Evolutionary conservation across 148 eudicot species (phyloP).

Genomic region (Euryodendron excelsum): DNA sequence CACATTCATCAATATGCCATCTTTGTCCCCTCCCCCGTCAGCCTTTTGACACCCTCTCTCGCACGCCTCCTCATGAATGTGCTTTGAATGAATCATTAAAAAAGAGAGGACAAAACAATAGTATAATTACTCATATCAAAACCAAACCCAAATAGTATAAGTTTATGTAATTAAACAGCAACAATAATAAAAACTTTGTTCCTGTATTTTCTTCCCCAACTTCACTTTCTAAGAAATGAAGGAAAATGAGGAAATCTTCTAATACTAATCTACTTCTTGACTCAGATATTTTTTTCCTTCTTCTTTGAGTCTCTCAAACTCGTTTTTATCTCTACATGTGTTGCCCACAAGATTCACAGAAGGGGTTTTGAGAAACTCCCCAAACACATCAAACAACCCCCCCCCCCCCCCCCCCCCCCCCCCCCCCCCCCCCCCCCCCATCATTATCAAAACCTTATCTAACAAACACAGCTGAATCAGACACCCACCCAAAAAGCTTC

Average conservation of each 20-base stretch:
- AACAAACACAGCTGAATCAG: background rate
- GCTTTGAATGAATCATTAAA: slow-evolving; percentile 28
- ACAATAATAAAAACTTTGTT: background rate
- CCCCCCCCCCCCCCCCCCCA: too few relatives aligned
- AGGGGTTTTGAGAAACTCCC: slow-evolving; percentile 9
- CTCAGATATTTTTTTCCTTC: background rate
- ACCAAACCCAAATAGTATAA: background rate
- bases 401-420: too few relatives aligned
- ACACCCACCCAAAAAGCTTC: background rate
- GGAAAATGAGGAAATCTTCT: background rate
- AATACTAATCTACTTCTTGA: slow-evolving; percentile 3
- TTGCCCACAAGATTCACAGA: slow-evolving; percentile 19
- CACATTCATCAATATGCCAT: slow-evolving; percentile 35
- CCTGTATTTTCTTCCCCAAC: background rate
- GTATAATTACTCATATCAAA: background rate
- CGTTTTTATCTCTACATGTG: background rate
- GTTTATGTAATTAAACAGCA: background rate
- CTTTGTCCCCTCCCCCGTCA: slow-evolving; percentile 28
- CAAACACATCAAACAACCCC: slow-evolving; percentile 10
- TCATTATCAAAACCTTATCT: slow-evolving; percentile 23
- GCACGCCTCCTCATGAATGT: slow-evolving; percentile 29
- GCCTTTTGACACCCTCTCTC: background rate
- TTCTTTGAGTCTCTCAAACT: background rate
- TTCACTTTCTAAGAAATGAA: slow-evolving; percentile 11
- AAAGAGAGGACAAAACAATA: background rate